Conservation (phyloP, 352 stramenopile genomes). For the Phytophthora cactorum region DNA sequence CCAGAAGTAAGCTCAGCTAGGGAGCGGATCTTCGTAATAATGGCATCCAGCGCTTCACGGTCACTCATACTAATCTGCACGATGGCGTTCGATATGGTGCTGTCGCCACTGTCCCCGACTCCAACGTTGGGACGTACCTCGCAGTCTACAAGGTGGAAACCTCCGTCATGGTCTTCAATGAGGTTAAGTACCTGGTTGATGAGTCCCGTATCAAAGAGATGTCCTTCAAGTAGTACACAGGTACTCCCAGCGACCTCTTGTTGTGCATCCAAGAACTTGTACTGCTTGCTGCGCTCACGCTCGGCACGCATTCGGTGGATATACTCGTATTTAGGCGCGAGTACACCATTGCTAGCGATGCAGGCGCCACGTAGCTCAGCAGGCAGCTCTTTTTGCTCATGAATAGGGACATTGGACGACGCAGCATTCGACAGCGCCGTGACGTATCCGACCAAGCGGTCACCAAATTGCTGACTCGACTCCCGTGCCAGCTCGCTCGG, state of each 20-base stretch:
- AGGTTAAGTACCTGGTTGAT: slow-evolving; percentile 97
- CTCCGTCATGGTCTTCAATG: slow-evolving; percentile 88
- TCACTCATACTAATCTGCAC: slow-evolving; percentile 85
- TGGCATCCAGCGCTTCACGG: slow-evolving; percentile 77
- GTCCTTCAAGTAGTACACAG: slow-evolving; percentile 87
- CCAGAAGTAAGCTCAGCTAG: slow-evolving; percentile 85
- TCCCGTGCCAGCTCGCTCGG: slow-evolving; percentile 95
- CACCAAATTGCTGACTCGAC: slow-evolving; percentile 95
- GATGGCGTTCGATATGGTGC: slow-evolving; percentile 72
- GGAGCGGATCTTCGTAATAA: slow-evolving; percentile 87
- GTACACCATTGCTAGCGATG: slow-evolving; percentile 89
- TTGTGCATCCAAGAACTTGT: slow-evolving; percentile 71
- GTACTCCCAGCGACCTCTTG: slow-evolving; percentile 80
- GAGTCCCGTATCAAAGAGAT: slow-evolving; percentile 96
- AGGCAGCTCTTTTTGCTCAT: slow-evolving; percentile 65
- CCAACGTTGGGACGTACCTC: slow-evolving; percentile 86
- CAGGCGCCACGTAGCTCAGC: slow-evolving; percentile 88
- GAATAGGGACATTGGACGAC: slow-evolving; percentile 58
- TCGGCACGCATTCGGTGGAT: slow-evolving; percentile 92
- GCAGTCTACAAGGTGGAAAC: slow-evolving; percentile 93
- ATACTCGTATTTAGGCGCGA: slow-evolving; percentile 91
- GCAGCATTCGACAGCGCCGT: slow-evolving; percentile 53
- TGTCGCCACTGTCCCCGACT: slow-evolving; percentile 24
- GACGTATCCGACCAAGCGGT: slow-evolving; percentile 92
- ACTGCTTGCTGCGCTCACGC: slow-evolving; percentile 72